Conservation (phyloP, 1,139 yeast genomes). For the Arxiozyma slooffiae region DNA sequence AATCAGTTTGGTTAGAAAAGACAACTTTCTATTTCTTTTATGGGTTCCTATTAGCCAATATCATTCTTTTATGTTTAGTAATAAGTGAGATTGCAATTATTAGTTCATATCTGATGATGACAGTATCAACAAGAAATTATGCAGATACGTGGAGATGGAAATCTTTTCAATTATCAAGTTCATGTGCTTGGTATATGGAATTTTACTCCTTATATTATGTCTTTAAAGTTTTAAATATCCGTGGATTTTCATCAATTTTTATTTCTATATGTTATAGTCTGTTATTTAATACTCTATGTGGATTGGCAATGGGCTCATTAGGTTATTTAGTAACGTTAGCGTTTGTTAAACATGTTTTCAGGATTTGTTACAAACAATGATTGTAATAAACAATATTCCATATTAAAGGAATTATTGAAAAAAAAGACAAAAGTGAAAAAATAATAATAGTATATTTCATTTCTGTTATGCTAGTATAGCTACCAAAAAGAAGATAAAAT, state of each 20-base stretch:
- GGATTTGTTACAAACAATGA: background rate
- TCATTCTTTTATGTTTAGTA: constrained; percentile 49
- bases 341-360: constrained; percentile 18
- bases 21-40: constrained; percentile 72
- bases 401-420: too few relatives aligned
- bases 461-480: background rate
- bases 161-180: constrained; percentile 61
- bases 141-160: constrained; percentile 65
- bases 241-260: constrained; percentile 60
- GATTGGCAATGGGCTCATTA: constrained; percentile 67
- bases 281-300: constrained; percentile 52
- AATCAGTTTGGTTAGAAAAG: constrained; percentile 72
- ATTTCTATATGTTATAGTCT: constrained; percentile 66
- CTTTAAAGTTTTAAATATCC: constrained; percentile 43
- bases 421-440: too few relatives aligned
- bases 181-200: constrained; percentile 62
- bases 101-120: constrained; percentile 55
- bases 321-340: constrained; percentile 40
- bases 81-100: constrained; percentile 68
- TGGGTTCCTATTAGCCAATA: constrained; percentile 62
- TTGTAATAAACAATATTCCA: background rate
- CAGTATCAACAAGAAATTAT: constrained; percentile 17
- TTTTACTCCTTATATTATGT: constrained; percentile 62
- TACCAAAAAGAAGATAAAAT: too few relatives aligned
- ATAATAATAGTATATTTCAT: too few relatives aligned